These are phyloP conservation scores for Ilyonectria mors-panacis DNA, from an alignment of 2,329 filamentous ascomycete genomes.

Conservation along the genomic window DNA sequence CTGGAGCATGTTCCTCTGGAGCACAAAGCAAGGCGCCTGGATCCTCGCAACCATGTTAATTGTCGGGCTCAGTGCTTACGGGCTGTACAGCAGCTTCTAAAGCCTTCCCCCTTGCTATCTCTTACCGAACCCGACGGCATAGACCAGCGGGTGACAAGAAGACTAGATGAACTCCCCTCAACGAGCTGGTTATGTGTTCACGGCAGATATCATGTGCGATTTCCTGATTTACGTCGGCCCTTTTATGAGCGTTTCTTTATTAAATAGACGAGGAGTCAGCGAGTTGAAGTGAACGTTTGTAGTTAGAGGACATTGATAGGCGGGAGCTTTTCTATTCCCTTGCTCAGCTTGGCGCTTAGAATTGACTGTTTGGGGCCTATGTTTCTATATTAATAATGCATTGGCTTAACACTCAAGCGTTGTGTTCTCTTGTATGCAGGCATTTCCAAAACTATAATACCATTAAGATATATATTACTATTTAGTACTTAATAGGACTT, in stretches of 20 bases:
- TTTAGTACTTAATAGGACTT: no score
- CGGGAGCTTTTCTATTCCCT: no score
- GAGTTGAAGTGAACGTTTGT: no score
- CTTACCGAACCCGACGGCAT: not conserved
- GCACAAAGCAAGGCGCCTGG: constrained; percentile 65
- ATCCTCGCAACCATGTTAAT: constrained; percentile 61
- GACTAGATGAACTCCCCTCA: not conserved
- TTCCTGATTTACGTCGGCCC: not conserved
- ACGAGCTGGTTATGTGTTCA: not conserved
- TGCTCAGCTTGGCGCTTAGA: no score
- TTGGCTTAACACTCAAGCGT: no score
- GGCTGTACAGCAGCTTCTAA: constrained; percentile 49
- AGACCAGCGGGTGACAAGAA: not conserved
- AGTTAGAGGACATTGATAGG: no score
- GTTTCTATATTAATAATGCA: no score
- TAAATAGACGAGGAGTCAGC: not conserved
- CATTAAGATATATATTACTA: no score
- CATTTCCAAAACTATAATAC: no score
- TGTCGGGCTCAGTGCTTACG: constrained; percentile 62
- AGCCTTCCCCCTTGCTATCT: constrained; percentile 6
- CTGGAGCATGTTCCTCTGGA: constrained; percentile 69
- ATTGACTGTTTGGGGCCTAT: no score
- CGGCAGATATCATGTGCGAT: not conserved
- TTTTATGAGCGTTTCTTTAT: not conserved
- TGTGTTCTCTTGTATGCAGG: no score